phyloP scores from a whole-genome alignment of 176 grass and related monocot genomes.

The Rhipidocladum racemiflorum region DNA sequence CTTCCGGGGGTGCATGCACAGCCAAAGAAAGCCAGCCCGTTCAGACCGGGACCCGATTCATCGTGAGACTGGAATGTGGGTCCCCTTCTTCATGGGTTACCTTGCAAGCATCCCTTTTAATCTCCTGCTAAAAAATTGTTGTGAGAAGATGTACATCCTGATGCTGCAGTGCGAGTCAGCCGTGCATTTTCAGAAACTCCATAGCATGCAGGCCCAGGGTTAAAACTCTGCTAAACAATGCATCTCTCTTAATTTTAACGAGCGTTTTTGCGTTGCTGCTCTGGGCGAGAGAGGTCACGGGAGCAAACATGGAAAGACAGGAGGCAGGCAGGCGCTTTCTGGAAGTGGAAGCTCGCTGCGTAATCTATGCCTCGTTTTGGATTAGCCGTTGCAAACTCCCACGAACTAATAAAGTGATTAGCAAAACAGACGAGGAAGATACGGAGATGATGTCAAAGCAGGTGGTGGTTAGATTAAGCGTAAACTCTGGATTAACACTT shows the following conservation, averaged over 20 bases:
- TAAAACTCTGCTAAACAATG: not conserved
- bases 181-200: not conserved
- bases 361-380: not conserved
- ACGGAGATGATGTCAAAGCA: not conserved
- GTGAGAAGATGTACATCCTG: not conserved
- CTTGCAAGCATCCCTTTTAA: not conserved
- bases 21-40: not conserved
- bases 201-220: no score
- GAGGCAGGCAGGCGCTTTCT: not conserved
- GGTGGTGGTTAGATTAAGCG: not conserved
- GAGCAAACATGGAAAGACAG: no score
- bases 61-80: not conserved
- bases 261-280: no score
- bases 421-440: not conserved
- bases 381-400: constrained; percentile 46
- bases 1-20: not conserved
- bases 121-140: not conserved
- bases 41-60: not conserved
- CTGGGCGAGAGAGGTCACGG: no score
- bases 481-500: not conserved
- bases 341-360: no score
- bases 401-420: not conserved
- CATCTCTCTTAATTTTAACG: no score
- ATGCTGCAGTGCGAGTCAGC: not conserved
- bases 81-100: not conserved